A percentile compares a stretch with the other conserved stretches of the same genome.
phyloP scores from a whole-genome alignment of 345 rosid species.

The Mallotus nudiflorus region DNA sequence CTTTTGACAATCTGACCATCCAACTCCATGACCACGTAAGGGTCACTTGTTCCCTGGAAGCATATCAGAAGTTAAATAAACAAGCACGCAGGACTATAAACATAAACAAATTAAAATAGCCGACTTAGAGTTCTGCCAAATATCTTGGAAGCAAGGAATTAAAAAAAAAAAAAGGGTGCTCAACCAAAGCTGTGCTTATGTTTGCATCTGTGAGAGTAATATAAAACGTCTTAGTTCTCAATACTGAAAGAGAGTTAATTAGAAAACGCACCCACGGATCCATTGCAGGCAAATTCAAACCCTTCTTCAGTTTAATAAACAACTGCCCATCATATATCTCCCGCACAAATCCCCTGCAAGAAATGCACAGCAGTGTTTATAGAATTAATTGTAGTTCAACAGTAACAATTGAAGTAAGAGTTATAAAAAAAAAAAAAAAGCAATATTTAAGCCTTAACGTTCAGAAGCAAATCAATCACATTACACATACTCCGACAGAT shows the following conservation, averaged over 20 bases:
- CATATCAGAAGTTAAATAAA: slow-evolving; percentile 11
- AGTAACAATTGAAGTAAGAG: too few species aligned
- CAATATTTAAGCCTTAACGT: slow-evolving; percentile 4
- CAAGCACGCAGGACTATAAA: too few species aligned
- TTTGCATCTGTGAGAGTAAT: too few species aligned
- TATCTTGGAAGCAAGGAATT: neutral
- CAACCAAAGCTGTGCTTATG: too few species aligned
- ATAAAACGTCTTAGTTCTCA: too few species aligned
- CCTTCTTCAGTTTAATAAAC: slow-evolving; percentile 71
- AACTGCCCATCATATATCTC: slow-evolving; percentile 84
- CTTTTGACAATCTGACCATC: slow-evolving; percentile 89
- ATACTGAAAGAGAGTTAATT: neutral
- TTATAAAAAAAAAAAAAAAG: neutral
- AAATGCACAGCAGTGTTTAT: slow-evolving; percentile 1
- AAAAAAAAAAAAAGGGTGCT: too few species aligned
- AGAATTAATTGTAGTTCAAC: neutral
- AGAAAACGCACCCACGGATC: slow-evolving; percentile 81
- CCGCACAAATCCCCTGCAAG: slow-evolving; percentile 75
- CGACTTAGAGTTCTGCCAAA: neutral
- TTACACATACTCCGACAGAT: slow-evolving; percentile 91
- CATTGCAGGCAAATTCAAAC: slow-evolving; percentile 79
- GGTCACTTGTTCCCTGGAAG: slow-evolving; percentile 84
- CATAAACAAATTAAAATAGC: neutral
- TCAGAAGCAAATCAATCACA: slow-evolving; percentile 5
- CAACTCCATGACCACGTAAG: slow-evolving; percentile 80